Conservation (phyloP, 805 yeast species). For the Danielia reshetovae region DNA sequence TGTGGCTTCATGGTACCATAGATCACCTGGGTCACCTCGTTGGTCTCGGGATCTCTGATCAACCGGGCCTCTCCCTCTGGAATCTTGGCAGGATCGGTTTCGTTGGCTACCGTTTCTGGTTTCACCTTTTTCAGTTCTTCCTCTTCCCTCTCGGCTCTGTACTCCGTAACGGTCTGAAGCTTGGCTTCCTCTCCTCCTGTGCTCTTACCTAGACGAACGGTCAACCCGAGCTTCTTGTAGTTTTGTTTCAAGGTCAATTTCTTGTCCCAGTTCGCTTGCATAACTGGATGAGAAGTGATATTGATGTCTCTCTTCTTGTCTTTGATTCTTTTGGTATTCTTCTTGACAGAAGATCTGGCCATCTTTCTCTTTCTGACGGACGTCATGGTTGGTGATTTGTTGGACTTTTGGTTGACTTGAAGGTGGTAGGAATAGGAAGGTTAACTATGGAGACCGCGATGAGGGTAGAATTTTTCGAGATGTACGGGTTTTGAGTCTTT, state of each 20-base stretch:
- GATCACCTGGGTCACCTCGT: slow-evolving; percentile 61
- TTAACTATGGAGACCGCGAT: no score
- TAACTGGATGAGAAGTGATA: slow-evolving; percentile 70
- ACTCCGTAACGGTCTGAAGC: slow-evolving; percentile 35
- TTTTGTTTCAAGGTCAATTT: slow-evolving; percentile 79
- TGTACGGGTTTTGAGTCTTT: no score
- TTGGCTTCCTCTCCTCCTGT: slow-evolving; percentile 79
- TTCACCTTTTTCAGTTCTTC: slow-evolving; percentile 25
- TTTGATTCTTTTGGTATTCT: slow-evolving; percentile 65
- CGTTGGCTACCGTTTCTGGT: slow-evolving; percentile 37
- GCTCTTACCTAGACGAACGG: slow-evolving; percentile 54
- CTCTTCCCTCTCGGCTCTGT: slow-evolving; percentile 28
- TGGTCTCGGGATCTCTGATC: slow-evolving; percentile 59
- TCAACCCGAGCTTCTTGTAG: slow-evolving; percentile 76
- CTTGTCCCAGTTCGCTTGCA: slow-evolving; percentile 89
- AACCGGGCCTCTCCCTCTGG: slow-evolving; percentile 79
- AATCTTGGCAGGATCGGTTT: slow-evolving; percentile 55
- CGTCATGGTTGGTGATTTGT: slow-evolving; percentile 46
- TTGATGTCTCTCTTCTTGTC: slow-evolving; percentile 66
- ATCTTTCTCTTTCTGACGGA: slow-evolving; percentile 85
- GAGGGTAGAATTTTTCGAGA: no score
- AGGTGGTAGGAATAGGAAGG: no score
- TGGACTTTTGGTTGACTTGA: neutral
- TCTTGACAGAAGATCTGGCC: slow-evolving; percentile 65
- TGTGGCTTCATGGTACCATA: slow-evolving; percentile 57